A percentile compares a stretch with the other conserved stretches of the same genome.
These are phyloP conservation scores for Venturia nashicola DNA, from an alignment of 2,329 filamentous ascomycete genomes.

Conservation along the genomic window DNA sequence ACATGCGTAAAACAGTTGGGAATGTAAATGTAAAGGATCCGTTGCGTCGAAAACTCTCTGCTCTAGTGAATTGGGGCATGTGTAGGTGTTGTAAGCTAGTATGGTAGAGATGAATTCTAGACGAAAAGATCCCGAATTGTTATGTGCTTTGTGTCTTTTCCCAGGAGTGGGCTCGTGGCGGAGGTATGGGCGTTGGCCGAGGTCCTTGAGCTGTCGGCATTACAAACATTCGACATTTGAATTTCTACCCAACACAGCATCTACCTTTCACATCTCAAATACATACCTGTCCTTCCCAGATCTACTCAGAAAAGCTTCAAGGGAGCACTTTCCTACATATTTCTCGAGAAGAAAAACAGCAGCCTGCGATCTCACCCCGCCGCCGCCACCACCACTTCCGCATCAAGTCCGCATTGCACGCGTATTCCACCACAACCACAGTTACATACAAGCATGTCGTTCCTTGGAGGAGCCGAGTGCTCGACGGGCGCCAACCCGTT, in stretches of 20 bases:
- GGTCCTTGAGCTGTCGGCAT: neutral
- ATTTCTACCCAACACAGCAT: neutral
- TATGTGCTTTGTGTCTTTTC: neutral
- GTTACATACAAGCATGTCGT: slow-evolving; percentile 57
- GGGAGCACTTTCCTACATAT: too few species aligned
- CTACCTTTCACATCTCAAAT: neutral
- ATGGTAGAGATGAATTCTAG: neutral
- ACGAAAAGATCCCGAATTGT: neutral
- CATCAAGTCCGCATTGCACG: neutral
- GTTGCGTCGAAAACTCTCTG: neutral
- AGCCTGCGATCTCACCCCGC: neutral
- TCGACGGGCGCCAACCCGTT: slow-evolving; percentile 92
- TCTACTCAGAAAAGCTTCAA: neutral
- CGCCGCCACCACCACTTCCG: neutral
- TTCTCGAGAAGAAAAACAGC: too few species aligned
- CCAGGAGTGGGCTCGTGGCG: neutral
- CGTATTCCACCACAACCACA: neutral
- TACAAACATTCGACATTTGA: neutral
- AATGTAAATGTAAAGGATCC: neutral
- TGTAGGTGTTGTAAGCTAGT: neutral
- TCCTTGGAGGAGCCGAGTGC: slow-evolving; percentile 91
- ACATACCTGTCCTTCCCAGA: neutral
- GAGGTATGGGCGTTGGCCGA: neutral
- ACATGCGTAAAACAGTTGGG: neutral
- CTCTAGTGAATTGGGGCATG: neutral